phyloP scores from a whole-genome alignment of 495 filamentous ascomycete species.

The Aspergillus steynii region DNA sequence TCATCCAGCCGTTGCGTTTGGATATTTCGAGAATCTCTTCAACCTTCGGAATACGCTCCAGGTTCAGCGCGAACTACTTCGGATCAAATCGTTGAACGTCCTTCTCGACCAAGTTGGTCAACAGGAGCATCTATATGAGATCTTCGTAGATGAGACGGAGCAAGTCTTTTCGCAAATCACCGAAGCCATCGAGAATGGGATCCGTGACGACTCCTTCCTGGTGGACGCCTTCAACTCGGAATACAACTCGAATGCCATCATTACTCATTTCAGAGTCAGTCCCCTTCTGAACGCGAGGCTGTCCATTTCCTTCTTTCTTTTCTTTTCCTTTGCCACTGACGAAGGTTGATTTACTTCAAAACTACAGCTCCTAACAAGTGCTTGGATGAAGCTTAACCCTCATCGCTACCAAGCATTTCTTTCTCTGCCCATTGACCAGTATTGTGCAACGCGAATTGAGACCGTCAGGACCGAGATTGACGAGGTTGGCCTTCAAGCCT shows the following conservation, averaged over 20 bases:
- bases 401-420: conserved; percentile 72
- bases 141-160: conserved; percentile 77
- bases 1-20: conserved; percentile 78
- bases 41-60: conserved; percentile 61
- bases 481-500: conserved; percentile 73
- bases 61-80: conserved; percentile 65
- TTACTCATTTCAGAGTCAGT: conserved; percentile 68
- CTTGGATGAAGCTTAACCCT: conserved; percentile 78
- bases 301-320: conserved; percentile 1
- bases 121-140: conserved; percentile 68
- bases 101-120: conserved; percentile 72
- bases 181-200: conserved; percentile 49
- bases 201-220: conserved; percentile 62
- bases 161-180: conserved; percentile 61
- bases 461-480: conserved; percentile 82
- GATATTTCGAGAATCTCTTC: conserved; percentile 85
- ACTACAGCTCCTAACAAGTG: conserved; percentile 73
- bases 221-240: conserved; percentile 74
- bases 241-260: conserved; percentile 66
- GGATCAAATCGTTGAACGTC: conserved; percentile 69
- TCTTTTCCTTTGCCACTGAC: conserved; percentile 13
- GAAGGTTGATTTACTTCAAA: conserved; percentile 1
- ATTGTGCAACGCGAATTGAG: conserved; percentile 71
- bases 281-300: not conserved
- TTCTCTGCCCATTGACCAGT: conserved; percentile 61